Conservation (phyloP, 306 rosid species). For the Cucurbita moschata region DNA sequence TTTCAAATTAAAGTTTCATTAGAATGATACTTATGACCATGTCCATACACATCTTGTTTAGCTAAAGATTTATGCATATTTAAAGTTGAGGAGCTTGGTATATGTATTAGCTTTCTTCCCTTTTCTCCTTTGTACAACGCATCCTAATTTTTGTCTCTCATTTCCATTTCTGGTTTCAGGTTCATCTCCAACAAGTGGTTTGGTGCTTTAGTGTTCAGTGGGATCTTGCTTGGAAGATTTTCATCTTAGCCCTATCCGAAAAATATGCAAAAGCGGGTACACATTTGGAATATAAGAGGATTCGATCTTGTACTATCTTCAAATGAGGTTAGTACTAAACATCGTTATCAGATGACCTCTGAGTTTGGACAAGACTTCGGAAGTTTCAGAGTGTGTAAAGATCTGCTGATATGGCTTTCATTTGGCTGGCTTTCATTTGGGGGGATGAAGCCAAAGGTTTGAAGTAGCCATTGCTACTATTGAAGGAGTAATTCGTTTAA, state of each 20-base stretch:
- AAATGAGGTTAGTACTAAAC: background rate
- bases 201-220: slow-evolving; percentile 75
- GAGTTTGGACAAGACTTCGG: background rate
- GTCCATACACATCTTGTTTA: background rate
- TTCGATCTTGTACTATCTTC: background rate
- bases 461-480: background rate
- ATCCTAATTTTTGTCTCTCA: background rate
- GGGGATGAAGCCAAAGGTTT: background rate
- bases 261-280: background rate
- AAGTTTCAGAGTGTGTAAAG: background rate
- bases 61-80: background rate
- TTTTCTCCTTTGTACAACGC: background rate
- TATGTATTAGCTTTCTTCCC: background rate
- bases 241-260: slow-evolving; percentile 9
- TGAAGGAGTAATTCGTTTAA: background rate
- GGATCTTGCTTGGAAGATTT: slow-evolving; percentile 59
- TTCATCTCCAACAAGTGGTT: slow-evolving; percentile 94
- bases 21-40: background rate
- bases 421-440: background rate
- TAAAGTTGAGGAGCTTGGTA: background rate
- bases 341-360: background rate
- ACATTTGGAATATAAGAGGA: background rate
- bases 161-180: slow-evolving; percentile 23
- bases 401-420: background rate
- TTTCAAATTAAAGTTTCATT: background rate